Evolutionary conservation across 2,329 filamentous ascomycete genomes (phyloP).

Genomic region (Botrytis pseudocinerea): DNA sequence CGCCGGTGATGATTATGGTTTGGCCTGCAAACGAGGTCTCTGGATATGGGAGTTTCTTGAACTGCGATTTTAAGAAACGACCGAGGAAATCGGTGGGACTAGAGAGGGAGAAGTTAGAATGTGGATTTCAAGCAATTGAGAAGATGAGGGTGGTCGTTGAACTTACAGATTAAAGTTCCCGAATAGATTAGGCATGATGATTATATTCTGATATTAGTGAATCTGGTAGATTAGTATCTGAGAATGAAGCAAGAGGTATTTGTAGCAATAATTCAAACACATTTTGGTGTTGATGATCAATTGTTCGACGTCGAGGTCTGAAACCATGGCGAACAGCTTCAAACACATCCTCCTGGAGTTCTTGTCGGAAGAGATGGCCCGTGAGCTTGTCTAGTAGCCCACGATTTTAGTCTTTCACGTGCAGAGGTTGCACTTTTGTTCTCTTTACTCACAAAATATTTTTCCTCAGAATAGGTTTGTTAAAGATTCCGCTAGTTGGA

Average conservation of each 20-base stretch:
- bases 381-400: neutral
- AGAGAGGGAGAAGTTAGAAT: constrained; percentile 14
- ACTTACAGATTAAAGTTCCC: constrained; percentile 31
- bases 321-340: constrained; percentile 4
- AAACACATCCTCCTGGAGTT: neutral
- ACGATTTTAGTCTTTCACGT: neutral
- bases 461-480: too few species aligned
- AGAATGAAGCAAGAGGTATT: neutral
- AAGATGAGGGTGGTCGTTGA: neutral
- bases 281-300: neutral
- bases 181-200: constrained; percentile 23
- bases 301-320: neutral
- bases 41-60: constrained; percentile 35
- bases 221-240: neutral
- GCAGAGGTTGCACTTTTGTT: neutral
- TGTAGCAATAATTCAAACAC: constrained; percentile 1
- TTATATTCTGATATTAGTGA: neutral
- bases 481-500: too few species aligned
- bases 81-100: constrained; percentile 30
- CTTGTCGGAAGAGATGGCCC: neutral
- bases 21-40: constrained; percentile 30
- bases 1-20: constrained; percentile 51
- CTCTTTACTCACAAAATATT: too few species aligned
- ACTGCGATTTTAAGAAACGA: constrained; percentile 37
- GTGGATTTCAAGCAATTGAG: neutral